Evolutionary conservation across 805 yeast species (phyloP).

Genomic region (Metschnikowia henanensis): DNA sequence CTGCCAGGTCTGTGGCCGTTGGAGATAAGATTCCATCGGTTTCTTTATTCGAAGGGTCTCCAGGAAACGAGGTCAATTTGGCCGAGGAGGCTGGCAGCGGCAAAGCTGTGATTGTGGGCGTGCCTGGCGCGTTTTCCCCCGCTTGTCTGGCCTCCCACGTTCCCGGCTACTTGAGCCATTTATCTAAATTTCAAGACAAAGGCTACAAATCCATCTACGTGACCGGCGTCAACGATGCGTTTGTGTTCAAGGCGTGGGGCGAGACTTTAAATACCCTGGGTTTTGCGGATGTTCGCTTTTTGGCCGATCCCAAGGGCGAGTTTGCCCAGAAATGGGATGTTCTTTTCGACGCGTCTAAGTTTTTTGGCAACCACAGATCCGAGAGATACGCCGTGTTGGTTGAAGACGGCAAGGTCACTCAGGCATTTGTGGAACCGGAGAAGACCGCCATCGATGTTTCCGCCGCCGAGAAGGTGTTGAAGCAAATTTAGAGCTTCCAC

Average conservation of each 20-base stretch:
- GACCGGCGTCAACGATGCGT: conserved; percentile 83
- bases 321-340: conserved; percentile 66
- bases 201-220: conserved; percentile 67
- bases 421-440: conserved; percentile 79
- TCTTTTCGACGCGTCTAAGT: conserved; percentile 69
- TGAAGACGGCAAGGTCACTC: conserved; percentile 68
- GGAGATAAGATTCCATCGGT: conserved; percentile 66
- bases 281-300: conserved; percentile 46
- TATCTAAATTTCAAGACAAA: conserved; percentile 54
- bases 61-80: conserved; percentile 60
- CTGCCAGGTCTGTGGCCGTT: conserved; percentile 37
- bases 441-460: conserved; percentile 64
- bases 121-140: conserved; percentile 73
- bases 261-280: conserved; percentile 33
- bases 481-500: conserved; percentile 10
- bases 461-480: conserved; percentile 46
- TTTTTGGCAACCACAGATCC: conserved; percentile 76
- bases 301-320: conserved; percentile 81
- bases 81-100: conserved; percentile 48
- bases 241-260: conserved; percentile 83
- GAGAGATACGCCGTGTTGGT: conserved; percentile 76
- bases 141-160: conserved; percentile 73
- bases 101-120: conserved; percentile 50
- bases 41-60: conserved; percentile 59
- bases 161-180: conserved; percentile 65